Percentiles rank a stretch among this genome's conserved stretches.
Conservation (phyloP, 129 eudicot species). For the Erigeron canadensis region DNA sequence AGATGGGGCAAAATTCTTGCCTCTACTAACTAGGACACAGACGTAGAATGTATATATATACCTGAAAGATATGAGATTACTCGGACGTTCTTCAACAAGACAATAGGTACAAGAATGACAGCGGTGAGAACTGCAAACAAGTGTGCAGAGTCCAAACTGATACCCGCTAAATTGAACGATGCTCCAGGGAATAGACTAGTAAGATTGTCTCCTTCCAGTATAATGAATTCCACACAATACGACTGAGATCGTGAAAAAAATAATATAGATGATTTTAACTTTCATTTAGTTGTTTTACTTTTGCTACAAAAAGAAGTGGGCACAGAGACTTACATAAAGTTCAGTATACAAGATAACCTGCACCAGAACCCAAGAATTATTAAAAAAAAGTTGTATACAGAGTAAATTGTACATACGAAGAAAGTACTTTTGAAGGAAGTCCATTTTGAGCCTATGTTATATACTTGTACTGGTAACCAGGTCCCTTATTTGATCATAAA, state of each 20-base stretch:
- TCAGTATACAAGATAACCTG: slow-evolving; percentile 85
- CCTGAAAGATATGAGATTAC: slow-evolving; percentile 87
- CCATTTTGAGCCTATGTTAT: not conserved
- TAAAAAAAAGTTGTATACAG: slow-evolving; percentile 15
- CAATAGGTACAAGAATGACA: slow-evolving; percentile 71
- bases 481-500: not conserved
- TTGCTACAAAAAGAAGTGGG: not conserved
- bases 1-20: slow-evolving; percentile 14
- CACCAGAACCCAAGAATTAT: slow-evolving; percentile 35
- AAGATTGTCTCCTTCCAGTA: slow-evolving; percentile 88
- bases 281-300: not conserved
- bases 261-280: not conserved
- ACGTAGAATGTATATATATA: slow-evolving; percentile 10
- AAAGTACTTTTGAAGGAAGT: not conserved
- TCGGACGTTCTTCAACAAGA: slow-evolving; percentile 69
- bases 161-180: slow-evolving; percentile 49
- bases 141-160: slow-evolving; percentile 64
- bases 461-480: not conserved
- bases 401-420: slow-evolving; percentile 1
- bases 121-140: slow-evolving; percentile 64
- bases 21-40: not conserved
- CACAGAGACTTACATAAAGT: slow-evolving; percentile 73
- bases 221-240: slow-evolving; percentile 90
- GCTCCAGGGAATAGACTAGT: slow-evolving; percentile 67
- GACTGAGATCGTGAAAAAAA: slow-evolving; percentile 49